phyloP scores from a whole-genome alignment of 1,284 basidiomycete genomes.

The Coniophora puteana region DNA sequence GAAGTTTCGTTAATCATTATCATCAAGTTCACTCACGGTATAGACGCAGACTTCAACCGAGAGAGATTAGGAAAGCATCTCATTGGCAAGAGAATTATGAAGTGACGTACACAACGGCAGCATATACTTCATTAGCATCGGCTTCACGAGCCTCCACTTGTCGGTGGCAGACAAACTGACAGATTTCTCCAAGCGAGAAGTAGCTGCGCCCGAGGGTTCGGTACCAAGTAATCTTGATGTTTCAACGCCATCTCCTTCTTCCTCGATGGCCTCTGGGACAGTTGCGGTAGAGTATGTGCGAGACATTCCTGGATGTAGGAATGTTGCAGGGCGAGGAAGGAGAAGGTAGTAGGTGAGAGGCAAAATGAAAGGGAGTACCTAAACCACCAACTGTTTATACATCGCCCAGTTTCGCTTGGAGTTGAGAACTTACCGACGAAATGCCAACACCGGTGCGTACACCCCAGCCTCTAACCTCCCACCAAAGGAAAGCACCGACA shows the following conservation, averaged over 20 bases:
- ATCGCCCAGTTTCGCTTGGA: not conserved
- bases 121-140: constrained; percentile 77
- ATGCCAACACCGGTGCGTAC: constrained; percentile 82
- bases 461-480: constrained; percentile 85
- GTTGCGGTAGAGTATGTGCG: constrained; percentile 54
- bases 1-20: not conserved
- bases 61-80: constrained; percentile 8
- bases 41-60: constrained; percentile 65
- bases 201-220: constrained; percentile 19
- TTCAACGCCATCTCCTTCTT: constrained; percentile 39
- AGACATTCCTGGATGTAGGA: constrained; percentile 40
- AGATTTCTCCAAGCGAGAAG: constrained; percentile 18
- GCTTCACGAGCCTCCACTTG: constrained; percentile 74
- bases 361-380: constrained; percentile 79
- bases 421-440: constrained; percentile 59
- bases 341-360: constrained; percentile 73
- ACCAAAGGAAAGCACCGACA: constrained; percentile 92
- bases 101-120: constrained; percentile 66
- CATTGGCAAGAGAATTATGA: not conserved
- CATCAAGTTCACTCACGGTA: constrained; percentile 44
- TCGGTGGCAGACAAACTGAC: constrained; percentile 60
- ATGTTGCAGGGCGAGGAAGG: constrained; percentile 57
- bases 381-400: constrained; percentile 6
- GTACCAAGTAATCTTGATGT: constrained; percentile 24
- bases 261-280: constrained; percentile 22